Conservation (phyloP, 73 alveolate genomes). For the Effrenium voratum region DNA sequence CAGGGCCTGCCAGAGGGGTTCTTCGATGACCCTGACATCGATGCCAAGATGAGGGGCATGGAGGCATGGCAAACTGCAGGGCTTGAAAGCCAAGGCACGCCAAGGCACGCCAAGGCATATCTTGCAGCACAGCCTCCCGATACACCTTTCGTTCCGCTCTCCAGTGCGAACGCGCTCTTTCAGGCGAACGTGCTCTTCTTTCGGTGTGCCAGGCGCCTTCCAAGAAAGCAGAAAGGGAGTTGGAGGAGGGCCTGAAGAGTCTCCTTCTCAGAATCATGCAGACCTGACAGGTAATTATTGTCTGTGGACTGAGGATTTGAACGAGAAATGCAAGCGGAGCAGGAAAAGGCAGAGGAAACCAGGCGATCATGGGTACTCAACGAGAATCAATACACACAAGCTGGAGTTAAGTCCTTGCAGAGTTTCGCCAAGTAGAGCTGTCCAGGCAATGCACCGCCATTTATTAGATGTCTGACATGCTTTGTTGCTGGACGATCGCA, state of each 20-base stretch:
- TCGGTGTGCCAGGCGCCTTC: slow-evolving; percentile 2
- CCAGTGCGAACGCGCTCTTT: neutral
- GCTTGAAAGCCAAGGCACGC: too few species aligned
- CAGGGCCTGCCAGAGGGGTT: slow-evolving; percentile 74
- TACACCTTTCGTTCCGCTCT: too few species aligned
- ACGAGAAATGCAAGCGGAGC: slow-evolving; percentile 87
- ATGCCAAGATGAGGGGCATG: slow-evolving; percentile 68
- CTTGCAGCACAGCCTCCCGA: too few species aligned
- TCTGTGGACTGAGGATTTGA: slow-evolving; percentile 34
- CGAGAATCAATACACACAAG: too few species aligned
- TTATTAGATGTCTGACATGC: too few species aligned
- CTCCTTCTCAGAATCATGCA: neutral
- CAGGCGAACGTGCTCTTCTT: neutral
- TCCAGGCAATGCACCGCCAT: too few species aligned
- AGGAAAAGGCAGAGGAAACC: slow-evolving; percentile 72
- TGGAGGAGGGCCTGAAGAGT: slow-evolving; percentile 55
- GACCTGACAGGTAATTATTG: neutral
- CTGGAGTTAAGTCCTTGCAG: too few species aligned
- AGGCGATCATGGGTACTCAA: too few species aligned
- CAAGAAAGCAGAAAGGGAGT: slow-evolving; percentile 33
- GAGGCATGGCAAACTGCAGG: too few species aligned
- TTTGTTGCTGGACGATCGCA: too few species aligned
- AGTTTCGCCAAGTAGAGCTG: too few species aligned
- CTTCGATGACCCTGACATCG: slow-evolving; percentile 76
- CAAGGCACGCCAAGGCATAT: too few species aligned